phyloP scores from a whole-genome alignment of 148 eudicot genomes.

The Cornus controversa region DNA sequence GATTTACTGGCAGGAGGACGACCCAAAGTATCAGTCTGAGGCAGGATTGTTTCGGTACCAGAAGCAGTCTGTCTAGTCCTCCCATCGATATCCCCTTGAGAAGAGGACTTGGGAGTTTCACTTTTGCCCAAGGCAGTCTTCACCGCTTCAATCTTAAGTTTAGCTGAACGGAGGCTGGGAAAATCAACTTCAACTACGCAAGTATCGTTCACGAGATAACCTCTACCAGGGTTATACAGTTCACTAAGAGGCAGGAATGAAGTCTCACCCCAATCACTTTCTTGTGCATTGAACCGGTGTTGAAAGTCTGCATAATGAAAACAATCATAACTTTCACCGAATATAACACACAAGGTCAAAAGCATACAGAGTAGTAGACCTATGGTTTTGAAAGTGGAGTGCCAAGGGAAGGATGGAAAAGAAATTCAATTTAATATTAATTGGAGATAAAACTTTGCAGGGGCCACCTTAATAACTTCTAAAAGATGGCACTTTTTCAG shows the following conservation, averaged over 20 bases:
- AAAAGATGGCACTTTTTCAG: neutral
- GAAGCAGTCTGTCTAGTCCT: too few relatives aligned
- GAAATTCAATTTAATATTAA: too few relatives aligned
- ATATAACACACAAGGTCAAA: neutral
- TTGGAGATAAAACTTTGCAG: neutral
- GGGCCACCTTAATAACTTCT: neutral
- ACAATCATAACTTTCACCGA: neutral
- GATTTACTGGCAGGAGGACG: too few relatives aligned
- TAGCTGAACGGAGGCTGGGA: slow-evolving; percentile 59
- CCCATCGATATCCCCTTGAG: too few relatives aligned
- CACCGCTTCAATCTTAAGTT: too few relatives aligned
- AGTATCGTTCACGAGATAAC: slow-evolving; percentile 81
- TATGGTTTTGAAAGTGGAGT: too few relatives aligned
- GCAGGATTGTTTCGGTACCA: too few relatives aligned
- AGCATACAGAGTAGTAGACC: neutral
- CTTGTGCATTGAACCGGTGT: slow-evolving; percentile 86
- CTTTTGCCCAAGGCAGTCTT: too few relatives aligned
- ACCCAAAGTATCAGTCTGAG: too few relatives aligned
- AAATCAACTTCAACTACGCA: slow-evolving; percentile 86
- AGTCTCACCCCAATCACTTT: slow-evolving; percentile 98
- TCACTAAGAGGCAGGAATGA: slow-evolving; percentile 93
- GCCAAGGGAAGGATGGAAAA: too few relatives aligned
- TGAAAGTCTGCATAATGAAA: slow-evolving; percentile 64
- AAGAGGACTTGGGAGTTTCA: too few relatives aligned
- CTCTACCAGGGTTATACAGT: slow-evolving; percentile 77